Evolutionary conservation across 1,139 yeast species (phyloP).

Genomic region (Diutina rugosa): DNA sequence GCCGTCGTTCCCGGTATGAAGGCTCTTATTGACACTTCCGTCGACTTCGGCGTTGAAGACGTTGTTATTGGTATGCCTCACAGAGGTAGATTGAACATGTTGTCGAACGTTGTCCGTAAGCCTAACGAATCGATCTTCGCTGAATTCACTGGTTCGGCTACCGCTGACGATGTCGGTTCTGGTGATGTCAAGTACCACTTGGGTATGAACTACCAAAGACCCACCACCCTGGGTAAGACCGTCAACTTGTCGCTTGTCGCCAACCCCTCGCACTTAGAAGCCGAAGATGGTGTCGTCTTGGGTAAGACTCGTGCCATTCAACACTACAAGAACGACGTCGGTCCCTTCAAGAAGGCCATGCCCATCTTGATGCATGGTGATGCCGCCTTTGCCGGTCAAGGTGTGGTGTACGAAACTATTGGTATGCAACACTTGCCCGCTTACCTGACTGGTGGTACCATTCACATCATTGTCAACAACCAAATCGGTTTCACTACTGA

Average conservation of each 20-base stretch:
- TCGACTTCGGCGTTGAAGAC: conserved; percentile 88
- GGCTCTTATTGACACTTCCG: conserved; percentile 87
- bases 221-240: conserved; percentile 95
- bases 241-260: conserved; percentile 94
- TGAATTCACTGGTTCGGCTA: conserved; percentile 86
- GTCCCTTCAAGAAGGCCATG: conserved; percentile 75
- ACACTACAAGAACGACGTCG: conserved; percentile 81
- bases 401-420: conserved; percentile 97
- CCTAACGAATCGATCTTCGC: conserved; percentile 96
- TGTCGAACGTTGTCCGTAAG: conserved; percentile 95
- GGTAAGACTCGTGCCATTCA: conserved; percentile 97
- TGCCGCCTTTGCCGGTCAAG: conserved; percentile 98
- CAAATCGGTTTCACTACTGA: conserved; percentile 99
- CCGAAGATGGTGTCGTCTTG: conserved; percentile 96
- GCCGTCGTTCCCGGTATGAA: conserved; percentile 94
- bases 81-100: conserved; percentile 96
- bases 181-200: conserved; percentile 99
- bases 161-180: conserved; percentile 70
- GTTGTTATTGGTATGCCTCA: conserved; percentile 99
- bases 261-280: conserved; percentile 97
- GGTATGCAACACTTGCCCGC: conserved; percentile 90
- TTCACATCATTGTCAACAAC: conserved; percentile 90
- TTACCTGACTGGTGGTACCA: conserved; percentile 96
- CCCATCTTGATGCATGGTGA: conserved; percentile 95
- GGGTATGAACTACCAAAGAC: conserved; percentile 98